Percentiles rank a stretch among this genome's conserved stretches.
Conservation (phyloP, 2,329 filamentous ascomycete genomes). For the Fusarium oxysporum region DNA sequence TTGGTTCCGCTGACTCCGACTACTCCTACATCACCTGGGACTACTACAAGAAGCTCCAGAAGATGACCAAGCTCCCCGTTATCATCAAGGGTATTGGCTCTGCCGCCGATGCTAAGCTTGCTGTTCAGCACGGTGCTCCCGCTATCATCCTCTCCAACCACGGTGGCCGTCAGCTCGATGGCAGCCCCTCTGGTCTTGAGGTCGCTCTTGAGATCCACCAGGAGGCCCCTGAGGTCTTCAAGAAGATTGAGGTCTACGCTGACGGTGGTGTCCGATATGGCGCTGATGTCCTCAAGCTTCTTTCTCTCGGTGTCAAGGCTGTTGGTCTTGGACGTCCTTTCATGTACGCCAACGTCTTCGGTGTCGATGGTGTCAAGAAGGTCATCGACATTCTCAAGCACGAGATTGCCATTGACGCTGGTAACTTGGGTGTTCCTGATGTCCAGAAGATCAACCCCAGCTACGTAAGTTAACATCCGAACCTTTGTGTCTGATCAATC, state of each 20-base stretch:
- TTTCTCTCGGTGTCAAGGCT: conserved; percentile 57
- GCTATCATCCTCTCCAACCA: conserved; percentile 58
- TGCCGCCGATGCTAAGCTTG: conserved; percentile 52
- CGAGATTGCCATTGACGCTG: conserved; percentile 60
- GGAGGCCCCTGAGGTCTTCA: conserved; percentile 53
- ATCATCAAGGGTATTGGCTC: conserved; percentile 56
- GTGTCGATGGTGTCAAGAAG: conserved; percentile 60
- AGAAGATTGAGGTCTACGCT: conserved; percentile 53
- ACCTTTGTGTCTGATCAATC: background rate
- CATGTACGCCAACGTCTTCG: conserved; percentile 66
- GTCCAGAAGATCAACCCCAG: conserved; percentile 50
- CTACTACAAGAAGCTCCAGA: conserved; percentile 51
- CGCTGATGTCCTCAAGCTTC: conserved; percentile 56
- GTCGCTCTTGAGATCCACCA: conserved; percentile 54
- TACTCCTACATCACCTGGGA: conserved; percentile 51
- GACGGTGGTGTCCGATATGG: conserved; percentile 59
- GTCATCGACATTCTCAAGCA: conserved; percentile 59
- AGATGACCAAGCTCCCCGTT: conserved; percentile 53
- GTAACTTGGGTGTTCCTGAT: conserved; percentile 56
- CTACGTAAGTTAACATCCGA: conserved; percentile 33
- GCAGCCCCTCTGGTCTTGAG: conserved; percentile 53
- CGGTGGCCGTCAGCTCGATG: conserved; percentile 57
- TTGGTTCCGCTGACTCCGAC: conserved; percentile 50
- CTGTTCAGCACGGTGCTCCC: conserved; percentile 47
- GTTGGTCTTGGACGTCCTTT: conserved; percentile 62